Percentiles rank a stretch among this genome's conserved stretches.
phyloP scores from a whole-genome alignment of 169 alveolate species.

The Eimeria maxima region DNA sequence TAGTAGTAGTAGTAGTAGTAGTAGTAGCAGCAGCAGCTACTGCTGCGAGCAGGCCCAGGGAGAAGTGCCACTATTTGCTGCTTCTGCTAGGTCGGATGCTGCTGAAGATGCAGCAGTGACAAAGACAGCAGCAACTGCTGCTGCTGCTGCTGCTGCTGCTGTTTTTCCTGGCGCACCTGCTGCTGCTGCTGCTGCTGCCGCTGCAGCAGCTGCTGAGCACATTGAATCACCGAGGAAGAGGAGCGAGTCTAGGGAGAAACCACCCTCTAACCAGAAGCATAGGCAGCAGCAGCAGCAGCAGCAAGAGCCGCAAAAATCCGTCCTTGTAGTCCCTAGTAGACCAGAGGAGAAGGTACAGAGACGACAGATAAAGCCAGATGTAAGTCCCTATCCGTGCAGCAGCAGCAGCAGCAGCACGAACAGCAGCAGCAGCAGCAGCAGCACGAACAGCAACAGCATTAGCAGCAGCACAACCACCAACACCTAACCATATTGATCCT shows the following conservation, averaged over 20 bases:
- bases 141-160: too few species aligned
- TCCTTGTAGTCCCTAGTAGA: neutral
- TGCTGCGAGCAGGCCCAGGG: neutral
- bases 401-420: constrained; percentile 30
- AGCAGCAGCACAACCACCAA: neutral
- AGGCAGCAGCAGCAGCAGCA: constrained; percentile 16
- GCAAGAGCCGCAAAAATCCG: neutral
- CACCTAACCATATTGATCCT: too few species aligned
- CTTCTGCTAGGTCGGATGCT: neutral
- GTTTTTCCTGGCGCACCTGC: too few species aligned
- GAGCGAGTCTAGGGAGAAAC: neutral
- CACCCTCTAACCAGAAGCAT: neutral
- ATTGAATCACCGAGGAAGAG: too few species aligned
- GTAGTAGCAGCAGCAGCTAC: too few species aligned
- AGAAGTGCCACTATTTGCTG: neutral
- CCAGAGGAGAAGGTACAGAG: neutral
- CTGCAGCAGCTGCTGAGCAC: too few species aligned
- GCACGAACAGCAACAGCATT: constrained; percentile 6
- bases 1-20: too few species aligned
- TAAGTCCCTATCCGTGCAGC: neutral
- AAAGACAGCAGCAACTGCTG: too few species aligned
- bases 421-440: constrained; percentile 54
- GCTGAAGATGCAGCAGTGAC: too few species aligned
- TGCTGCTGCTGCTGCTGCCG: too few species aligned
- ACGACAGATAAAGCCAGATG: neutral